These are phyloP conservation scores for Lasiodiplodia citricola DNA, from an alignment of 2,329 filamentous ascomycete species.

Conservation along the genomic window DNA sequence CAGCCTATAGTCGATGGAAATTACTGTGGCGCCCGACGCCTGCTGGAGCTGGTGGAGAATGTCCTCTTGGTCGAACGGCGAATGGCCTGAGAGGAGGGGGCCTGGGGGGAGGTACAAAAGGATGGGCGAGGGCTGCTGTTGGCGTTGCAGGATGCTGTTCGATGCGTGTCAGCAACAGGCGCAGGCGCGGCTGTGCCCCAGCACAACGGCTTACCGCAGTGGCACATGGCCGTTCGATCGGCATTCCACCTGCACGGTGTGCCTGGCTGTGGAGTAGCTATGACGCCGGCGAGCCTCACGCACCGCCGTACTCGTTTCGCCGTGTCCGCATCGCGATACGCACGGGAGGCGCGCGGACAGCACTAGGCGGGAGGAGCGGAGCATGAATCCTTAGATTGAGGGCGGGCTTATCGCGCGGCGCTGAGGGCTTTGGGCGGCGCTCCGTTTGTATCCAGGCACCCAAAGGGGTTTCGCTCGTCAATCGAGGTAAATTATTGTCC, in stretches of 20 bases:
- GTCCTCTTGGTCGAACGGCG: constrained; percentile 32
- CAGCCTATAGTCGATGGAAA: constrained; percentile 53
- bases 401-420: constrained; percentile 10
- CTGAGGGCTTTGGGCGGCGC: constrained; percentile 3
- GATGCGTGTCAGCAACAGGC: constrained; percentile 14
- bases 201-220: constrained; percentile 43
- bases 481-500: constrained; percentile 3
- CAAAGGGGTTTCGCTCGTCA: constrained; percentile 2
- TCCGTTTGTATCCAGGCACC: not conserved
- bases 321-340: not conserved
- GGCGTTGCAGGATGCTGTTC: constrained; percentile 15
- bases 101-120: constrained; percentile 53
- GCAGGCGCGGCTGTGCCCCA: not conserved
- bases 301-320: not conserved
- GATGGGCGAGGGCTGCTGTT: constrained; percentile 35
- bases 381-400: constrained; percentile 3
- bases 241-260: constrained; percentile 44
- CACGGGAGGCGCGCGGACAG: not conserved
- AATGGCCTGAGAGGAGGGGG: constrained; percentile 36
- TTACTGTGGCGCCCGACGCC: constrained; percentile 47
- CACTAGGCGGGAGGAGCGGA: not conserved
- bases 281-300: not conserved
- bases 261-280: constrained; percentile 33
- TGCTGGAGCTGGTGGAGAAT: constrained; percentile 43
- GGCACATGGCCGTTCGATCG: constrained; percentile 50